These are phyloP conservation scores for Crataegus laevigata DNA, from an alignment of 306 rosid species.

Conservation along the genomic window DNA sequence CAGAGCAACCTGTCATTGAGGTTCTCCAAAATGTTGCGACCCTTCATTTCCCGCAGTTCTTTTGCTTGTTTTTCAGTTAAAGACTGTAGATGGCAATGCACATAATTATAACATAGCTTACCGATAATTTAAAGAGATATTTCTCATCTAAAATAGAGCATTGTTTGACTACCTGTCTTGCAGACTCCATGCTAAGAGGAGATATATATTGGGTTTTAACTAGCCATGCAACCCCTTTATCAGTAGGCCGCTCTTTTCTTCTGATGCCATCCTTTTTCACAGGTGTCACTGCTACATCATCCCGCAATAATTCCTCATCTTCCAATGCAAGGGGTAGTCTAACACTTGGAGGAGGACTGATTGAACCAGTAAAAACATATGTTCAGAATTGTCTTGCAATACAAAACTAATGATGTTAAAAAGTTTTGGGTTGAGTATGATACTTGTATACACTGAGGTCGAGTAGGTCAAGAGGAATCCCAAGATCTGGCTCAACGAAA, in stretches of 20 bases:
- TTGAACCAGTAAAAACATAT: constrained; percentile 15
- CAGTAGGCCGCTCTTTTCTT: constrained; percentile 93
- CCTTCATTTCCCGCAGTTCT: constrained; percentile 83
- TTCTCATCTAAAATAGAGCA: constrained; percentile 2
- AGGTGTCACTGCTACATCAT: constrained; percentile 76
- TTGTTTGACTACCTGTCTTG: constrained; percentile 66
- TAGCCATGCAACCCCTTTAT: constrained; percentile 99
- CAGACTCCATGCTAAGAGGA: constrained; percentile 83
- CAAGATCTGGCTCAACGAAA: constrained; percentile 95
- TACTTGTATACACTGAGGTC: constrained; percentile 99
- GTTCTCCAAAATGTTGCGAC: constrained; percentile 61
- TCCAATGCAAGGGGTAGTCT: constrained; percentile 69
- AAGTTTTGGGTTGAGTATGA: constrained; percentile 14
- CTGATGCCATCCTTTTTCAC: constrained; percentile 77
- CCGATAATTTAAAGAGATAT: constrained; percentile 13
- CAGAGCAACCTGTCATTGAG: constrained; percentile 58
- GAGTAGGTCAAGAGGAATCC: constrained; percentile 96
- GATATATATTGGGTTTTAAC: constrained; percentile 98
- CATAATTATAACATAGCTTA: constrained; percentile 18
- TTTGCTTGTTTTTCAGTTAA: constrained; percentile 97
- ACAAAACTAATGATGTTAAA: constrained; percentile 10
- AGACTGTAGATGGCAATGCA: constrained; percentile 42
- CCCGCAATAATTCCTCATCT: constrained; percentile 88
- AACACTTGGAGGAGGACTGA: constrained; percentile 81
- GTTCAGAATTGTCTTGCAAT: constrained; percentile 23